Conservation (phyloP, 1,284 basidiomycete genomes). For the Tylopilus orsonianus region DNA sequence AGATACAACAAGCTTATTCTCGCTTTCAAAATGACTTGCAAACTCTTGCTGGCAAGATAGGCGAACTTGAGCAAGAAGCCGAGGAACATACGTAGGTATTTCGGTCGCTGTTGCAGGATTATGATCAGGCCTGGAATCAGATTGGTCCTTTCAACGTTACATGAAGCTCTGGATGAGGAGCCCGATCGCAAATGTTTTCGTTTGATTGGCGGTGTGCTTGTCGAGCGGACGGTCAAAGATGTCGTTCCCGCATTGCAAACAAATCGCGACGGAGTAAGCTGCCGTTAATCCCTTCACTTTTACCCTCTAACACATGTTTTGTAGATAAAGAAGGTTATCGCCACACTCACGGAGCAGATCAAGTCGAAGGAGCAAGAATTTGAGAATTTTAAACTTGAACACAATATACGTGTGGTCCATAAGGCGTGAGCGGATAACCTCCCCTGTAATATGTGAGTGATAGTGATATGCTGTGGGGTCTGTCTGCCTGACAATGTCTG, state of each 20-base stretch:
- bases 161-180: slow-evolving; percentile 74
- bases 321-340: slow-evolving; percentile 79
- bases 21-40: slow-evolving; percentile 84
- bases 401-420: slow-evolving; percentile 69
- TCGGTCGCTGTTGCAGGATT: slow-evolving; percentile 1
- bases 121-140: slow-evolving; percentile 42
- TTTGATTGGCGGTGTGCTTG: slow-evolving; percentile 92
- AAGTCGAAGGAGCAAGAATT: slow-evolving; percentile 86
- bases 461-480: no score
- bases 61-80: slow-evolving; percentile 89
- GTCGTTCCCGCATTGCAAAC: slow-evolving; percentile 88
- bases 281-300: not conserved
- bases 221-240: slow-evolving; percentile 95
- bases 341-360: slow-evolving; percentile 80
- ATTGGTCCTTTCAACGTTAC: slow-evolving; percentile 86
- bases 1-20: slow-evolving; percentile 75
- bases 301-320: slow-evolving; percentile 9
- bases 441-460: not conserved
- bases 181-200: slow-evolving; percentile 95
- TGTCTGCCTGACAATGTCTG: no score
- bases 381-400: slow-evolving; percentile 78
- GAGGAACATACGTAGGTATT: slow-evolving; percentile 80
- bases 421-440: slow-evolving; percentile 26
- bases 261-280: slow-evolving; percentile 78
- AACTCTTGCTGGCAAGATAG: slow-evolving; percentile 85